These are phyloP conservation scores for Edaphochlamys debaryana DNA, from an alignment of 139 green algal genomes.

Conservation along the genomic window DNA sequence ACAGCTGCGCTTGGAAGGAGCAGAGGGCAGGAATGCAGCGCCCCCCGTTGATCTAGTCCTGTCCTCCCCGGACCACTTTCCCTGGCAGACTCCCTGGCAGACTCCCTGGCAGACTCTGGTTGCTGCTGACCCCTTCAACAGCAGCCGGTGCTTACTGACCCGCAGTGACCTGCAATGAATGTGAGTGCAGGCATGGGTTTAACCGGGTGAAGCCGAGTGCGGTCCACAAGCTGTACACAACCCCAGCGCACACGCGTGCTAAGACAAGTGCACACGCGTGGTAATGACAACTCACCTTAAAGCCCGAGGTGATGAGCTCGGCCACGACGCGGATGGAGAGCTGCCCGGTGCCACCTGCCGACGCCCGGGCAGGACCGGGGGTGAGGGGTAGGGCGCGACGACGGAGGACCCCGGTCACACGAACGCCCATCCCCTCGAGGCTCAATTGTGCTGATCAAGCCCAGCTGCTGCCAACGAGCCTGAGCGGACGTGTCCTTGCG, in stretches of 20 bases:
- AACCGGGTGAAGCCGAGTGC: background rate
- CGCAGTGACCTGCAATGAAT: no score
- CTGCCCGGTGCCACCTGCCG: constrained; percentile 23
- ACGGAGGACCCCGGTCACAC: background rate
- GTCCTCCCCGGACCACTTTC: no score
- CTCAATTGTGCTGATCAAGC: background rate
- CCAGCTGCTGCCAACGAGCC: background rate
- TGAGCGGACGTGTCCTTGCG: no score
- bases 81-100: no score
- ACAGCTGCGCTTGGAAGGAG: background rate
- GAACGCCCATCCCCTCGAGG: no score
- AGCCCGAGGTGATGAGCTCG: constrained; percentile 21
- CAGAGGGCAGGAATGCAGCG: background rate
- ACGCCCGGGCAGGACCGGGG: background rate
- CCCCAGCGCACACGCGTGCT: background rate
- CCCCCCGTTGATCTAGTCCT: no score
- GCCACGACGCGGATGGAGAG: constrained; percentile 16
- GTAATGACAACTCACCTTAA: constrained; percentile 29
- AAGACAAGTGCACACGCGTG: background rate
- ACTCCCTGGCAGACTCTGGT: background rate
- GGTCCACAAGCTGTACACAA: background rate
- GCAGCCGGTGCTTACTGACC: no score
- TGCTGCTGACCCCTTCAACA: no score
- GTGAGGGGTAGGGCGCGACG: background rate
- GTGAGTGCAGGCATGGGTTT: no score